Evolutionary conservation across 352 stramenopile species (phyloP).

Genomic region (Globisporangium yorkense): DNA sequence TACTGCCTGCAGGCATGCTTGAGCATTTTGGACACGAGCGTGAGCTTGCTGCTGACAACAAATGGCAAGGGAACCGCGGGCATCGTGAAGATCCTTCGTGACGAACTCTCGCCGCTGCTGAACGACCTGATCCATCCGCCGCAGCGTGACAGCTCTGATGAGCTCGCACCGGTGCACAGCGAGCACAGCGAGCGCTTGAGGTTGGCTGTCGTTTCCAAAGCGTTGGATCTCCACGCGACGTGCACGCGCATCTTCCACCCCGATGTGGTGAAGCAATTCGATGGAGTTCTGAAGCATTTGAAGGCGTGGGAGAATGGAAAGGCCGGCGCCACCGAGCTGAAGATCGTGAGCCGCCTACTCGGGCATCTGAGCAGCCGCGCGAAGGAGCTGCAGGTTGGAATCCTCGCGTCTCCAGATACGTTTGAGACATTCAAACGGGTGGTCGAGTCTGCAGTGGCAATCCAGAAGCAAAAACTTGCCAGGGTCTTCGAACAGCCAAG

Average conservation of each 20-base stretch:
- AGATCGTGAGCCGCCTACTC: slow-evolving; percentile 38
- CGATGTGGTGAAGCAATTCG: slow-evolving; percentile 39
- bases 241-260: slow-evolving; percentile 45
- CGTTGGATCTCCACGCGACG: slow-evolving; percentile 45
- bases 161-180: neutral
- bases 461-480: slow-evolving; percentile 26
- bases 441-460: slow-evolving; percentile 26
- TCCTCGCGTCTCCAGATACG: slow-evolving; percentile 12
- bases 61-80: slow-evolving; percentile 9
- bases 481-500: slow-evolving; percentile 1
- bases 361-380: slow-evolving; percentile 29
- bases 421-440: slow-evolving; percentile 28
- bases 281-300: slow-evolving; percentile 35
- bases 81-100: slow-evolving; percentile 17
- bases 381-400: slow-evolving; percentile 25
- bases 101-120: slow-evolving; percentile 22
- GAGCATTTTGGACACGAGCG: slow-evolving; percentile 35
- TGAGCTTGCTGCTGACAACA: slow-evolving; percentile 20
- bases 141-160: neutral
- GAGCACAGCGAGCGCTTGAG: slow-evolving; percentile 12
- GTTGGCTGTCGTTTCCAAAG: slow-evolving; percentile 23
- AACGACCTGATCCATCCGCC: slow-evolving; percentile 27
- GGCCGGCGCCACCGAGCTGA: slow-evolving; percentile 29
- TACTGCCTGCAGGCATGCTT: slow-evolving; percentile 40
- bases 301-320: slow-evolving; percentile 25